Base-by-base conservation (phyloP, 2,329 filamentous ascomycete species). In the Sarocladium strictum region DNA sequence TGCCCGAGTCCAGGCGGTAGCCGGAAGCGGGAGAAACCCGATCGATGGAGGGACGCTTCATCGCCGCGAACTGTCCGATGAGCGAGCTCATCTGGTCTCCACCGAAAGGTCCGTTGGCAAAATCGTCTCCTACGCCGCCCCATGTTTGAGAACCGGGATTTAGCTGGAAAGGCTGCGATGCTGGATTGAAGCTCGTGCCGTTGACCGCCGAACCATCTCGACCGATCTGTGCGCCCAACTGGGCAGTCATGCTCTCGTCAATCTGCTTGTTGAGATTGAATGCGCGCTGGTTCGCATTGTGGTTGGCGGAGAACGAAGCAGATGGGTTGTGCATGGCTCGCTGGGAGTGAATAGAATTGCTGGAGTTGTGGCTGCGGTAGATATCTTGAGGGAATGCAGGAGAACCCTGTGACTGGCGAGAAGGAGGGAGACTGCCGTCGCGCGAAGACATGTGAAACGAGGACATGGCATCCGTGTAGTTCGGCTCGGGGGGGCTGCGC, bases 391-490 rank as follows among this genome's bases (percentile, higher is more conserved):
- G 58, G 53, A 65, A 72, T 14, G 64, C 62, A n/a, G 66, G 68
- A 29, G 70, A 76, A n/a, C 68, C 66, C 43, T 79, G 75, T 3
- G 76, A 72, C 54, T 81, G 76, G 49, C 79, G 75, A 33, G 82
- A 83, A 2, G 81, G 75, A 43, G 82, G 79, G 47, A 81, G 68
- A 64, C 75, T 82, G 40, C 72, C 69, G 56, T 83, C 81, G 57
- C 79, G 74, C n/a, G 80, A 77, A 3, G 71, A 53, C 3, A 38
- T 65, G 17, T 59, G 54, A 56, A 62, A 69, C 26, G 54, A 55
- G n/a, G 58, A 56, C 29, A 67, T 62, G 19, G 64, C 45, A 38
- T 68, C 65, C 50, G 76, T 72, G 61, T 75, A 80, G 9, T 74
- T 69, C 3, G 69, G 53, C 24, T 73, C 71, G 14, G 70, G 69